These are phyloP conservation scores for Leishmania turanica DNA, from an alignment of 208 protist genomes.

Conservation along the genomic window DNA sequence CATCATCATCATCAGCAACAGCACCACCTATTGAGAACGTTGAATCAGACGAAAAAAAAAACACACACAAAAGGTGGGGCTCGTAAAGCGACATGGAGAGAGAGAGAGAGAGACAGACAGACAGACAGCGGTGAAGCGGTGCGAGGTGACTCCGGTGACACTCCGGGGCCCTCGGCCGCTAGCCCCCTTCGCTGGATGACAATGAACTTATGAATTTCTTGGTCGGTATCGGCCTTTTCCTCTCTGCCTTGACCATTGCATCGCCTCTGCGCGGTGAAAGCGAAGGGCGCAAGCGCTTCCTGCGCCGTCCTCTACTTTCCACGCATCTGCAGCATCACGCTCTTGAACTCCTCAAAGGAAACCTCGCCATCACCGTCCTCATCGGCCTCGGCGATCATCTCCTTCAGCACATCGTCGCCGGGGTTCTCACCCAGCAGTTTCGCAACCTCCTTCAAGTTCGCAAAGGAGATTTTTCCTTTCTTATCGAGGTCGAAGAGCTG, in stretches of 20 bases:
- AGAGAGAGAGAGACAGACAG: too few species aligned
- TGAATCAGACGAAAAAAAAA: not conserved
- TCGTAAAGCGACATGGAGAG: not conserved
- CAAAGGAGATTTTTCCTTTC: constrained; percentile 96
- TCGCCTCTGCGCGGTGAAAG: not conserved
- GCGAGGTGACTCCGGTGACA: not conserved
- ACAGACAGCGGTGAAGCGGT: not conserved
- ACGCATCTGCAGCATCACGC: constrained; percentile 93
- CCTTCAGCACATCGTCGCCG: constrained; percentile 96
- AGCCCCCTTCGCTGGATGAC: not conserved
- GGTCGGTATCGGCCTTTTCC: not conserved
- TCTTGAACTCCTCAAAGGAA: constrained; percentile 96
- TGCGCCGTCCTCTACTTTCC: constrained; percentile 61
- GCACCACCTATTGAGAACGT: not conserved
- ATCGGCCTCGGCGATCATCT: constrained; percentile 98
- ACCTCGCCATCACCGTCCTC: constrained; percentile 96
- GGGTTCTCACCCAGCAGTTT: constrained; percentile 96
- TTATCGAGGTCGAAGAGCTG: constrained; percentile 97
- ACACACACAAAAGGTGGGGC: not conserved
- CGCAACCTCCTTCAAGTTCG: constrained; percentile 97
- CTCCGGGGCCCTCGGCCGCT: not conserved
- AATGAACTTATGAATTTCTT: not conserved
- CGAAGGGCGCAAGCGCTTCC: not conserved
- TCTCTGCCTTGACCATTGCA: not conserved
- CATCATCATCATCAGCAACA: not conserved